Evolutionary conservation across 345 rosid genomes (phyloP).

Genomic region (Populus pruinosa): DNA sequence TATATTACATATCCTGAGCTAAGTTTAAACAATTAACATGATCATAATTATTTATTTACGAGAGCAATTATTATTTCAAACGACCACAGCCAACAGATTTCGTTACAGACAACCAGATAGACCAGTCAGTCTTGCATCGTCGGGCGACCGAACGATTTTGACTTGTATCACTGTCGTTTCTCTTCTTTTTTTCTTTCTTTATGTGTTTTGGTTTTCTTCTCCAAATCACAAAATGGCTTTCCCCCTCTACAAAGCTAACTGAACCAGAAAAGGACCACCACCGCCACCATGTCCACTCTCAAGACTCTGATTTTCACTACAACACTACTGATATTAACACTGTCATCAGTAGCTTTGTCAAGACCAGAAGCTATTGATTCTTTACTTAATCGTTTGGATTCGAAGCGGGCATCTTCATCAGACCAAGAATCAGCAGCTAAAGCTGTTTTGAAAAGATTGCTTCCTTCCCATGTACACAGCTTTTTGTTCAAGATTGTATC

Average conservation of each 20-base stretch:
- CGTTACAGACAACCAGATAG: too few relatives aligned
- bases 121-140: too few relatives aligned
- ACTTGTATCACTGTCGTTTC: too few relatives aligned
- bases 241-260: background rate
- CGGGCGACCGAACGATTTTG: too few relatives aligned
- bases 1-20: too few relatives aligned
- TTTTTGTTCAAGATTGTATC: constrained; percentile 68
- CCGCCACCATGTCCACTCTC: background rate
- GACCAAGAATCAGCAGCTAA: constrained; percentile 72
- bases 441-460: constrained; percentile 63
- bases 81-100: too few relatives aligned
- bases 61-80: too few relatives aligned
- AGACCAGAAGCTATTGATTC: constrained; percentile 28
- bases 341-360: constrained; percentile 17
- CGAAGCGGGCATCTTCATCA: constrained; percentile 46
- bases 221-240: background rate
- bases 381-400: constrained; percentile 57
- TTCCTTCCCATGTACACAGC: constrained; percentile 57
- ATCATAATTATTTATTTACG: too few relatives aligned
- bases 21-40: too few relatives aligned
- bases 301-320: constrained; percentile 12
- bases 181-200: too few relatives aligned
- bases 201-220: too few relatives aligned
- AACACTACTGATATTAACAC: background rate
- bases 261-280: background rate